phyloP scores from a whole-genome alignment of 2,329 filamentous ascomycete species.

The Zalaria sp. region DNA sequence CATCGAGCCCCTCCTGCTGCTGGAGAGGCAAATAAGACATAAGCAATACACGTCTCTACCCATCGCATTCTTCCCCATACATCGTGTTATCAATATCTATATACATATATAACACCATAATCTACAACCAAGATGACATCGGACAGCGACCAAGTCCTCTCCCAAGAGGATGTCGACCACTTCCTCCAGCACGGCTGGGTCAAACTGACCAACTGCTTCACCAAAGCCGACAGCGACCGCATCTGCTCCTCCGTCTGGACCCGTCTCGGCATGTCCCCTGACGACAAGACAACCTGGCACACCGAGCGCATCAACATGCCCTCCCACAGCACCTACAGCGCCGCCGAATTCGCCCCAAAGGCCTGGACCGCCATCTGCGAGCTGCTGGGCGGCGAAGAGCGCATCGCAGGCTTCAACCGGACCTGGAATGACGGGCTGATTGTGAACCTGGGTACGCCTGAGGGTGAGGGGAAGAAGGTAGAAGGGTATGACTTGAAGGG shows the following conservation, averaged over 20 bases:
- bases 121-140: too few relatives aligned
- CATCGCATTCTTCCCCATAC: too few relatives aligned
- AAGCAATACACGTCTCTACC: too few relatives aligned
- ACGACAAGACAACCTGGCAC: slow-evolving; percentile 53
- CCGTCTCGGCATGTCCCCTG: slow-evolving; percentile 48
- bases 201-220: slow-evolving; percentile 39
- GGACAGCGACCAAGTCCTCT: slow-evolving; percentile 14
- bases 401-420: slow-evolving; percentile 33
- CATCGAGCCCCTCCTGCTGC: too few relatives aligned
- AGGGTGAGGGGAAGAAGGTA: slow-evolving; percentile 33
- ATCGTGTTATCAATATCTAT: too few relatives aligned
- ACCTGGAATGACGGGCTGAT: slow-evolving; percentile 55
- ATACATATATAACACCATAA: too few relatives aligned
- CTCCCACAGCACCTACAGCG: slow-evolving; percentile 39
- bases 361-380: slow-evolving; percentile 55
- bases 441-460: slow-evolving; percentile 50
- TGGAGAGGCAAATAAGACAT: too few relatives aligned
- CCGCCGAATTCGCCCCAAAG: slow-evolving; percentile 44
- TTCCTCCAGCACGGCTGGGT: slow-evolving; percentile 43
- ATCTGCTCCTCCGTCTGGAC: slow-evolving; percentile 44
- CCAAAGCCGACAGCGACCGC: slow-evolving; percentile 30
- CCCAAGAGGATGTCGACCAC: slow-evolving; percentile 33
- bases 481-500: slow-evolving; percentile 38
- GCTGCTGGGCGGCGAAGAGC: slow-evolving; percentile 49
- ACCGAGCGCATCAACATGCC: slow-evolving; percentile 51